Evolutionary conservation across 2,329 filamentous ascomycete species (phyloP).

Genomic region (Hypoxylon sp.): DNA sequence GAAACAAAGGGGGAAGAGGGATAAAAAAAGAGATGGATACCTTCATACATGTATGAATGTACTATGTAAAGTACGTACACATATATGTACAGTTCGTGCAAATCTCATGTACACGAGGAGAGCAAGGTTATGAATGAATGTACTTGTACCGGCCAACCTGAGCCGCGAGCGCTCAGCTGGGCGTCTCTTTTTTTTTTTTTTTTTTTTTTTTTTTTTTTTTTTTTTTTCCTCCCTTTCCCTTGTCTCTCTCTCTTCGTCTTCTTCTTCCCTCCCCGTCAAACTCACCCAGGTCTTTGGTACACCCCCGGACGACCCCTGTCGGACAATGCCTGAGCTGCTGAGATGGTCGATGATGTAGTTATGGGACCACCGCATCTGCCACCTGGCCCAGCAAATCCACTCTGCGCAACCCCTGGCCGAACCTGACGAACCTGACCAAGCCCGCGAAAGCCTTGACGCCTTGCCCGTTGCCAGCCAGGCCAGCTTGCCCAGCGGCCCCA

Average conservation of each 20-base stretch:
- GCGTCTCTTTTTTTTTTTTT: slow-evolving; percentile 5
- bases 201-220: slow-evolving; percentile 2
- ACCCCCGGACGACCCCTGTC: slow-evolving; percentile 27
- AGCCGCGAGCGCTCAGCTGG: slow-evolving; percentile 18
- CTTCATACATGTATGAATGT: too few species aligned
- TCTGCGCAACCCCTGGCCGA: slow-evolving; percentile 10
- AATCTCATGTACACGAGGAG: too few species aligned
- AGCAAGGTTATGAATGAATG: neutral
- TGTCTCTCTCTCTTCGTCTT: neutral
- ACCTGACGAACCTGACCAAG: slow-evolving; percentile 7
- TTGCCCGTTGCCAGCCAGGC: too few species aligned
- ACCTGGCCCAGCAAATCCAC: slow-evolving; percentile 34
- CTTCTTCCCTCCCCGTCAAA: slow-evolving; percentile 1
- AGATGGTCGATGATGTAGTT: slow-evolving; percentile 42
- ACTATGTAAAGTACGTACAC: too few species aligned
- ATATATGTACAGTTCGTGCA: too few species aligned
- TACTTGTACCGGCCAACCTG: neutral
- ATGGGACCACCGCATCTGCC: slow-evolving; percentile 37
- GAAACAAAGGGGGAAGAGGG: slow-evolving; percentile 5
- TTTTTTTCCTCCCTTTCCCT: neutral
- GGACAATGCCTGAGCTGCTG: slow-evolving; percentile 27
- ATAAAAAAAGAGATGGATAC: slow-evolving; percentile 2
- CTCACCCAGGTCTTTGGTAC: slow-evolving; percentile 38
- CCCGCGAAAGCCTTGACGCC: too few species aligned
- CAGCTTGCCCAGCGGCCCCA: too few species aligned